These are phyloP conservation scores for Populus hybrid DNA, from an alignment of 441 rosid genomes.

Conservation along the genomic window DNA sequence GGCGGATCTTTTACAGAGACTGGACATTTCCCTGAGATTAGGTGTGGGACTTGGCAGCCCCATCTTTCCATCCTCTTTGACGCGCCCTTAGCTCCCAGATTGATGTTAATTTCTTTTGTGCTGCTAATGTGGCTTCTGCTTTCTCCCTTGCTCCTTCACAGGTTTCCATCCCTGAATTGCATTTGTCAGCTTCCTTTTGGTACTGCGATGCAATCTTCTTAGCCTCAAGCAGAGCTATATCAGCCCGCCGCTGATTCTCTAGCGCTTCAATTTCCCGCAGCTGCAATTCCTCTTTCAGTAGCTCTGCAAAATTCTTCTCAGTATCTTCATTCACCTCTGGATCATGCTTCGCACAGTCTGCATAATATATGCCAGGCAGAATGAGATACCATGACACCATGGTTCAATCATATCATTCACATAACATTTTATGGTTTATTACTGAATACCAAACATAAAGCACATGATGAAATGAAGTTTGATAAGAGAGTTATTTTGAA, in stretches of 20 bases:
- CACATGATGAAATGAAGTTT: background rate
- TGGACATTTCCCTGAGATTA: conserved; percentile 53
- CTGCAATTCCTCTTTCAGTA: conserved; percentile 77
- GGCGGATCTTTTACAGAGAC: conserved; percentile 24
- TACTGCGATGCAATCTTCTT: conserved; percentile 85
- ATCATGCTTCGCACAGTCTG: conserved; percentile 83
- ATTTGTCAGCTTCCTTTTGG: conserved; percentile 95
- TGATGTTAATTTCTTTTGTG: conserved; percentile 69
- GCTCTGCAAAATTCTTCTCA: conserved; percentile 72
- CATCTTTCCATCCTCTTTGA: conserved; percentile 82
- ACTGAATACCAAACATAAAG: background rate
- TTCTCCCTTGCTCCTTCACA: conserved; percentile 95
- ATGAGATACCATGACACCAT: conserved; percentile 1
- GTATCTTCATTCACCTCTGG: conserved; percentile 77
- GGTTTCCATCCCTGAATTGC: conserved; percentile 94
- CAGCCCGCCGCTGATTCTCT: conserved; percentile 72
- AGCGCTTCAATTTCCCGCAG: conserved; percentile 67
- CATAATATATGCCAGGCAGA: background rate
- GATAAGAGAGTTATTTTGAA: background rate
- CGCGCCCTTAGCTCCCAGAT: conserved; percentile 81
- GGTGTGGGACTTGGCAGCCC: conserved; percentile 39
- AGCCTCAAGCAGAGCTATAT: conserved; percentile 79
- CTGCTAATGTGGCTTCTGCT: conserved; percentile 57
- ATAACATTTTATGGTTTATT: background rate
- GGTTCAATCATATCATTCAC: background rate